Evolutionary conservation across 257 asterid genomes (phyloP), one percentile per base, ranked within the genome.

Genomic region (Asclepias syriaca): DNA sequence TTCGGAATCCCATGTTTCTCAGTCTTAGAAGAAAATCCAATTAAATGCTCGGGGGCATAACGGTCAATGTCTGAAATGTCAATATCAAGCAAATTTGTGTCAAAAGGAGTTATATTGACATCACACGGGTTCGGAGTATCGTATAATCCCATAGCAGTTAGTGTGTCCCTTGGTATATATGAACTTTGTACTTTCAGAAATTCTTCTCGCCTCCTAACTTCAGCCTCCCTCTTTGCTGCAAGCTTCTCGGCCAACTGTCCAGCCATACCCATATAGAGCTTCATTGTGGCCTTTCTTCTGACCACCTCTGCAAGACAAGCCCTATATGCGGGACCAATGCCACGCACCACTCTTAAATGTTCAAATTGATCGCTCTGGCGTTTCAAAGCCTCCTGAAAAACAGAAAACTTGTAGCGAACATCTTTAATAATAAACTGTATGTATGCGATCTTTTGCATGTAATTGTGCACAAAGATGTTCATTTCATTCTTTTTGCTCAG

Each of bases 231-330:
- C 84, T 89, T 95, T 19, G 83, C 82, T 45, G 99, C 99, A 74
- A 95, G 92, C 85, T 81, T 89, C 80, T 95, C 99, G 59, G 97
- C 99, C 85, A 95, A 68, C 74, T 87, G 96, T 37, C 99, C 98
- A 73, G 99, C 99, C 86, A 92, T 92, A 67, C 99, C 98, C 96
- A 90, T 90, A 77, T 90, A 95, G 71, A 95, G 90, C 86, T 95
- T 95, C 97, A 88, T 87, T 4, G 90, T 76, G 61, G 95, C 96
- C 86, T 90, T 90, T 81, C 99, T 85, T 77, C 99, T 87, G 70
- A 95, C 96, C 14, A 95, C 79, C 84, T 95, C 99, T 0, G 99
- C 97, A 79, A 95, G 96, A 84, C 99, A 95, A 19, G 96, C 97
- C 80, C 92, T 83, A 72, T 95, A 95, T 3, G 98, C 96, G 13